A percentile compares a stretch with the other conserved stretches of the same genome.
phyloP scores from a whole-genome alignment of 2,329 filamentous ascomycete species.

The Clarireedia monteithiana region DNA sequence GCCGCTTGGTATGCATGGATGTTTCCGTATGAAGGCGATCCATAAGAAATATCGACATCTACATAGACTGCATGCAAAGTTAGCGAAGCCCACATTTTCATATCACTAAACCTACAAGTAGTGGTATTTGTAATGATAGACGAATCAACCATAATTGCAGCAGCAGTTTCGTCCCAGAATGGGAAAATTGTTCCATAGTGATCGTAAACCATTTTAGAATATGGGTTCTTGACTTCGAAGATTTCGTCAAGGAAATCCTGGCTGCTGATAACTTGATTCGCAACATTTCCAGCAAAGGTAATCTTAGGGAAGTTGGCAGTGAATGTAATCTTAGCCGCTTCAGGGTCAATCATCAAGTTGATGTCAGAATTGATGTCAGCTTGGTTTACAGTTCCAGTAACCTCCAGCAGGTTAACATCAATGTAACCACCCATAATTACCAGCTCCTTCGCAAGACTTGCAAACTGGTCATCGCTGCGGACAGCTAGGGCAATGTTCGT shows the following conservation, averaged over 20 bases:
- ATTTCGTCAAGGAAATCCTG: conserved; percentile 34
- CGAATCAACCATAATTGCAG: conserved; percentile 34
- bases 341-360: conserved; percentile 44
- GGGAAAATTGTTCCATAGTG: conserved; percentile 35
- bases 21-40: conserved; percentile 35
- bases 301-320: conserved; percentile 40
- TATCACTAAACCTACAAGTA: conserved; percentile 21
- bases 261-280: conserved; percentile 38
- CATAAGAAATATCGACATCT: conserved; percentile 36
- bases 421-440: conserved; percentile 44
- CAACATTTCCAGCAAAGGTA: conserved; percentile 37
- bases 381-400: conserved; percentile 23
- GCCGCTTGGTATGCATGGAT: conserved; percentile 36
- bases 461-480: conserved; percentile 39
- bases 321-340: conserved; percentile 41
- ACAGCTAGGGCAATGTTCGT: conserved; percentile 43
- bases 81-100: neutral
- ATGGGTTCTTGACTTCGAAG: conserved; percentile 31
- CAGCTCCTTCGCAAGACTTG: conserved; percentile 37
- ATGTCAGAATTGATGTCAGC: conserved; percentile 32
- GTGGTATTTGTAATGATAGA: conserved; percentile 33
- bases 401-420: conserved; percentile 34
- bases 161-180: conserved; percentile 40
- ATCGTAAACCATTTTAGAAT: conserved; percentile 32
- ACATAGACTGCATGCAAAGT: conserved; percentile 29